Evolutionary conservation across 2,329 filamentous ascomycete genomes (phyloP).

Genomic region (Microcyclospora tardicrescens): DNA sequence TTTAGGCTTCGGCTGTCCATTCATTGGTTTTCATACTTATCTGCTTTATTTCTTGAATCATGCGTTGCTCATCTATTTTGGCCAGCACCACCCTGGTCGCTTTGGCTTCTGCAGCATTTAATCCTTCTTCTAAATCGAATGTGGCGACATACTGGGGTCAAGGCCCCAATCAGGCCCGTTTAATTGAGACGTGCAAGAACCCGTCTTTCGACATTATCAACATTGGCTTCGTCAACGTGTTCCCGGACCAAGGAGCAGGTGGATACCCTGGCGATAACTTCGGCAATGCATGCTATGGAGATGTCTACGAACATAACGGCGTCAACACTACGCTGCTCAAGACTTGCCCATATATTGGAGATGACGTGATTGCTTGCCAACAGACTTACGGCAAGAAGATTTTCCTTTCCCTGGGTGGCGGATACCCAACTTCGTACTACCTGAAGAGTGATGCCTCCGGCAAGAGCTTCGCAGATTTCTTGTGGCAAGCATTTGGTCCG

Average conservation of each 20-base stretch:
- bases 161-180: constrained; percentile 35
- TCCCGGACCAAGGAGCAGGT: constrained; percentile 33
- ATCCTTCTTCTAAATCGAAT: constrained; percentile 32
- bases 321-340: constrained; percentile 25
- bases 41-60: constrained; percentile 3
- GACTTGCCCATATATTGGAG: constrained; percentile 24
- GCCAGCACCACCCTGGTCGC: constrained; percentile 22
- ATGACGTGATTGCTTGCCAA: constrained; percentile 34
- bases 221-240: constrained; percentile 42
- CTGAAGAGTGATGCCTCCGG: constrained; percentile 30
- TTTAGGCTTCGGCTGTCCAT: constrained; percentile 26
- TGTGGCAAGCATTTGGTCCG: constrained; percentile 35
- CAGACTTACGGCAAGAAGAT: constrained; percentile 31
- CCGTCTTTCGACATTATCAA: constrained; percentile 42
- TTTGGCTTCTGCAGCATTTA: constrained; percentile 28
- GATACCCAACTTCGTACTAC: constrained; percentile 27
- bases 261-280: constrained; percentile 43
- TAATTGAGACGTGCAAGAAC: constrained; percentile 40
- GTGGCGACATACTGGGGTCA: constrained; percentile 45
- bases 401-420: constrained; percentile 35
- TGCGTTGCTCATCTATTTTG: constrained; percentile 21
- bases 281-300: constrained; percentile 39
- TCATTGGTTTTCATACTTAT: constrained; percentile 19
- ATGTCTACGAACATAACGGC: constrained; percentile 27
- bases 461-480: constrained; percentile 29